phyloP scores from a whole-genome alignment of 2,329 filamentous ascomycete genomes.

The Colletotrichum acutatum region DNA sequence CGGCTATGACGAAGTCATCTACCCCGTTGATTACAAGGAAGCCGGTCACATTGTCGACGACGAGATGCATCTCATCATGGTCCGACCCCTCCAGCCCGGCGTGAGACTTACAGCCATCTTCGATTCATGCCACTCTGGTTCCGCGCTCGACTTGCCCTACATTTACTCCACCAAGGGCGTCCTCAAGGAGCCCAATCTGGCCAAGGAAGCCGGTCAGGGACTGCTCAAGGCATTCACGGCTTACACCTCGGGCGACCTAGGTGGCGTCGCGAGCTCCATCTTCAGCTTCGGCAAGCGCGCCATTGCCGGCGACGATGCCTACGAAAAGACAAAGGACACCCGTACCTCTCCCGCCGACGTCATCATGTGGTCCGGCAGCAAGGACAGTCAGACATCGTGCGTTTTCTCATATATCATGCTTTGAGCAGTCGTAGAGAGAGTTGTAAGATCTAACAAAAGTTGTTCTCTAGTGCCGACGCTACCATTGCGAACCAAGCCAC shows the following conservation, averaged over 20 bases:
- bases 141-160: conserved; percentile 81
- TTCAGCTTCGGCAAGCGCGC: conserved; percentile 86
- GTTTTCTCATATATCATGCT: conserved; percentile 33
- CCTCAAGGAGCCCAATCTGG: conserved; percentile 83
- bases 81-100: conserved; percentile 80
- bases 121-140: conserved; percentile 84
- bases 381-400: conserved; percentile 90
- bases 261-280: conserved; percentile 82
- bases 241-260: conserved; percentile 86
- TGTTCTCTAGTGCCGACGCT: conserved; percentile 78
- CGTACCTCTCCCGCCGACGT: conserved; percentile 96
- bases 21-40: conserved; percentile 77
- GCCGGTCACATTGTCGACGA: conserved; percentile 83
- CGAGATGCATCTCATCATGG: conserved; percentile 82
- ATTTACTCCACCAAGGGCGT: conserved; percentile 84
- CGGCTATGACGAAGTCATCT: conserved; percentile 82
- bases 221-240: conserved; percentile 78
- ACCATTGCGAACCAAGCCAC: conserved; percentile 90
- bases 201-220: conserved; percentile 81
- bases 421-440: neutral
- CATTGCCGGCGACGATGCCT: conserved; percentile 79
- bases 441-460: neutral
- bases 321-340: conserved; percentile 84
- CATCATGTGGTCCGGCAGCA: conserved; percentile 97
- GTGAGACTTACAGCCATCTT: conserved; percentile 88